These are phyloP conservation scores for Sambucus nigra DNA, from an alignment of 129 eudicot species.

Conservation along the genomic window DNA sequence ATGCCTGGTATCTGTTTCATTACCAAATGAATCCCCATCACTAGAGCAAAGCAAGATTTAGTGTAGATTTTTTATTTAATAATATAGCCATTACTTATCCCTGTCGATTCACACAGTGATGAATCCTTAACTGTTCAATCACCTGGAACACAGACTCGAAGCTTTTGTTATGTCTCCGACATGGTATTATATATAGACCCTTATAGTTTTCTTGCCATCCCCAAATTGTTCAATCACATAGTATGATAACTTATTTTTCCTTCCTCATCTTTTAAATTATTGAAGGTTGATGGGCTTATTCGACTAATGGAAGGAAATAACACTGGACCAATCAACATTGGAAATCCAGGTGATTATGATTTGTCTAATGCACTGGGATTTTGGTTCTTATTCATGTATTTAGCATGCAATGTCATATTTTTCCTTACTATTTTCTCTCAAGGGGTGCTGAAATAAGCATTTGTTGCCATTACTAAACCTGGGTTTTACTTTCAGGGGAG, in stretches of 20 bases:
- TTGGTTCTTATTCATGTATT: too few species aligned
- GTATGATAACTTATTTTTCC: not conserved
- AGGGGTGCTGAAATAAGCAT: not conserved
- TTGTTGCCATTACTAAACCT: not conserved
- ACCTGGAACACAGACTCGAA: slow-evolving; percentile 96
- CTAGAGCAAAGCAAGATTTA: not conserved
- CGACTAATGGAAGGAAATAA: slow-evolving; percentile 90
- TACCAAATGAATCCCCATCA: not conserved
- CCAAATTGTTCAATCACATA: not conserved
- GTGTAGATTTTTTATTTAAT: not conserved
- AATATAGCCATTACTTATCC: not conserved
- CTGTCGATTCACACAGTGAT: slow-evolving; percentile 32
- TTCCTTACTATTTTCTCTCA: too few species aligned
- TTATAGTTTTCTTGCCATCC: not conserved
- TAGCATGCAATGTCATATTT: not conserved
- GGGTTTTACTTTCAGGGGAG: slow-evolving; percentile 44
- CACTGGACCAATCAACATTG: slow-evolving; percentile 93
- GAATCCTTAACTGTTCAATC: slow-evolving; percentile 87
- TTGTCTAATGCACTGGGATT: not conserved
- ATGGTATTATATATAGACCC: slow-evolving; percentile 34
- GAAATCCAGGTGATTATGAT: slow-evolving; percentile 70
- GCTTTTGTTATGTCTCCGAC: slow-evolving; percentile 95
- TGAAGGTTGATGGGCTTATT: slow-evolving; percentile 91
- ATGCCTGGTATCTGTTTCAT: not conserved
- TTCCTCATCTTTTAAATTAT: not conserved